These are phyloP conservation scores for Microstroma glucosiphilum DNA, from an alignment of 1,284 basidiomycete genomes.

Conservation along the genomic window DNA sequence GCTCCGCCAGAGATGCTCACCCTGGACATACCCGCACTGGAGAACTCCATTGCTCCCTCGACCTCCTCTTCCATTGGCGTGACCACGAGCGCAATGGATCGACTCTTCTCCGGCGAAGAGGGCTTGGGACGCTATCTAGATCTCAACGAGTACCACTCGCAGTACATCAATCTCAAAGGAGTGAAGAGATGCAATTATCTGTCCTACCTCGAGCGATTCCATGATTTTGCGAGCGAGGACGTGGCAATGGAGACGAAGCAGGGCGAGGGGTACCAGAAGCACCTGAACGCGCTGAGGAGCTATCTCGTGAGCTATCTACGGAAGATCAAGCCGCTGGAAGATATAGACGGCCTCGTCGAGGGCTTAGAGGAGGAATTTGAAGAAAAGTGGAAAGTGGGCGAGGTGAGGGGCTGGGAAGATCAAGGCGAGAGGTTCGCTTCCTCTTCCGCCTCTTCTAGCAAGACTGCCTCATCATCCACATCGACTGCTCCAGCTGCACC, in stretches of 20 bases:
- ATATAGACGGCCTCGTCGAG: constrained; percentile 66
- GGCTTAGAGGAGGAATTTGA: constrained; percentile 68
- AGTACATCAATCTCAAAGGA: constrained; percentile 69
- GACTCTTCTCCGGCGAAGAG: constrained; percentile 68
- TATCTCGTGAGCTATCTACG: constrained; percentile 83
- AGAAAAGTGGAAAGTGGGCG: constrained; percentile 69
- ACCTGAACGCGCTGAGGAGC: constrained; percentile 59
- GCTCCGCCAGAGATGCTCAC: constrained; percentile 55
- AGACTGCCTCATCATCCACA: background rate
- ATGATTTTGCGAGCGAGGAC: constrained; percentile 57
- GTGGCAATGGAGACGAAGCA: constrained; percentile 36
- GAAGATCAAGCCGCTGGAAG: constrained; percentile 78
- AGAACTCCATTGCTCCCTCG: constrained; percentile 16
- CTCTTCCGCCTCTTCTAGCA: background rate
- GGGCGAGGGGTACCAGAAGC: constrained; percentile 35
- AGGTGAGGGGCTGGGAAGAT: constrained; percentile 69
- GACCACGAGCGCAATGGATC: constrained; percentile 33
- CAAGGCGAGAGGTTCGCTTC: constrained; percentile 47
- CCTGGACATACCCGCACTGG: constrained; percentile 43
- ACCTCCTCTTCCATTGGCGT: constrained; percentile 9
- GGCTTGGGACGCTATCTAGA: constrained; percentile 90
- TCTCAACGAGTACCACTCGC: constrained; percentile 77
- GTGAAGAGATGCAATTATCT: constrained; percentile 86
- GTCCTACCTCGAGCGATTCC: constrained; percentile 62
- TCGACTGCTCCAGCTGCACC: background rate